Percentiles rank a stretch among this genome's conserved stretches.
Conservation (phyloP, 495 filamentous ascomycete species). For the Aspergillus kassunensis region DNA sequence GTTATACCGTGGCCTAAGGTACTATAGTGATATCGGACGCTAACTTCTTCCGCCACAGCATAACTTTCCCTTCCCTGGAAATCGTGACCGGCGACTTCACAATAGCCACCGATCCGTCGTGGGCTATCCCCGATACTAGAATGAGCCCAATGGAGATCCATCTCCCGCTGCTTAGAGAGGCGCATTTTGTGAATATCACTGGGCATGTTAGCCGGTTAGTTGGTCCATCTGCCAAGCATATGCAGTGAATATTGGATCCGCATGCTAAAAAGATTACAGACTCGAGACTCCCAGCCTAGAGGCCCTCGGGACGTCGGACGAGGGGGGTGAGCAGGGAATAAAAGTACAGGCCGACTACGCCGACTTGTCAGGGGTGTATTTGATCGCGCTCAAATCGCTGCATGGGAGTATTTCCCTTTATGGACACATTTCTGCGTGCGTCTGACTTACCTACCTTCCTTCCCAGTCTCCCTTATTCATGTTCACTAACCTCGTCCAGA, state of each 20-base stretch:
- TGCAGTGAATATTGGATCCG: too few relatives aligned
- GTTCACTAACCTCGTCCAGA: background rate
- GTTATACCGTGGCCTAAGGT: too few relatives aligned
- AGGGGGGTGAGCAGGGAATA: background rate
- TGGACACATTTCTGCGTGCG: background rate
- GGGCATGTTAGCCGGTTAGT: background rate
- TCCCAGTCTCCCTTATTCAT: background rate
- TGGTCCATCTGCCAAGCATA: background rate
- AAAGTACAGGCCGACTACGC: background rate
- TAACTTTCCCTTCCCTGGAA: background rate
- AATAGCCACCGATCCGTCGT: background rate
- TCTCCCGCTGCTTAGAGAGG: background rate
- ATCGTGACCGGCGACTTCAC: background rate
- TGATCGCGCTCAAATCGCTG: background rate
- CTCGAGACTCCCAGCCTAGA: background rate
- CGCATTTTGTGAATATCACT: background rate
- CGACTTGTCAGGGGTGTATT: background rate
- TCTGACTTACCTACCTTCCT: background rate
- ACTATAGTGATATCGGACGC: too few relatives aligned
- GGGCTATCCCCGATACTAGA: background rate
- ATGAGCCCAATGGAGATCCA: background rate
- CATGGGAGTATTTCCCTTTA: background rate
- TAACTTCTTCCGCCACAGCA: background rate
- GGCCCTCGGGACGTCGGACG: background rate
- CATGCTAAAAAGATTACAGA: background rate